A percentile compares a stretch with the other conserved stretches of the same genome.
Conservation (phyloP, 352 stramenopile genomes). For the Globisporangium camurandrum region DNA sequence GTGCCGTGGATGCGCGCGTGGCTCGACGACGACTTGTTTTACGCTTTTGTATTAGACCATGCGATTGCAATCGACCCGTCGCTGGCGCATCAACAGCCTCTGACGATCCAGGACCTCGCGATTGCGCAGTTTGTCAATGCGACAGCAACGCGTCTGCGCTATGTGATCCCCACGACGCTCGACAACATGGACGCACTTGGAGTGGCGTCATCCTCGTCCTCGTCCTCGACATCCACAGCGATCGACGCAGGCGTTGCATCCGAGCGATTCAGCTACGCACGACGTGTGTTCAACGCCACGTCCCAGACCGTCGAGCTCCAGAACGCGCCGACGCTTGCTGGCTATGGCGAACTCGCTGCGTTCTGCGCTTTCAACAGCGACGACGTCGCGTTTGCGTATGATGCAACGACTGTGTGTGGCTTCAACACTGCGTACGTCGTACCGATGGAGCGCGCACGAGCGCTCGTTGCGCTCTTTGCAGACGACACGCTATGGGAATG, state of each 20-base stretch:
- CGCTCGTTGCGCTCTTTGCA: conserved; percentile 17
- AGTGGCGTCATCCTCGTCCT: too few relatives aligned
- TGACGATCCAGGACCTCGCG: conserved; percentile 21
- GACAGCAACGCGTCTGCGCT: conserved; percentile 23
- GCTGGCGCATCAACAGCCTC: background rate
- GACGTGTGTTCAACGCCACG: conserved; percentile 18
- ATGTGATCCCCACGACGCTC: conserved; percentile 13
- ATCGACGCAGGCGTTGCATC: conserved; percentile 28
- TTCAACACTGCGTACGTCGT: conserved; percentile 20
- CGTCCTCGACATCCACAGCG: conserved; percentile 1
- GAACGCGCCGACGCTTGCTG: conserved; percentile 14
- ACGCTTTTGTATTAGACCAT: conserved; percentile 24
- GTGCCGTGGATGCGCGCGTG: conserved; percentile 33
- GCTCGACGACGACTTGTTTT: conserved; percentile 29
- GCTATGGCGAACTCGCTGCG: conserved; percentile 32
- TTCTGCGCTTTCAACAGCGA: conserved; percentile 31
- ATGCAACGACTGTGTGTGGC: conserved; percentile 14
- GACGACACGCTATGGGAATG: conserved; percentile 21
- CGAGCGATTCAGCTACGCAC: conserved; percentile 24
- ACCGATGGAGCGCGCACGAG: conserved; percentile 10
- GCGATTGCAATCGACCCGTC: conserved; percentile 11
- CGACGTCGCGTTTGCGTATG: conserved; percentile 27
- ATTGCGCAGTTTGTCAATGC: conserved; percentile 41
- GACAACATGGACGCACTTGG: too few relatives aligned
- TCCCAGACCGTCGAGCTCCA: conserved; percentile 1